Evolutionary conservation across 108 stramenopile genomes (phyloP), one percentile per base, ranked within the genome.

Genomic region (Cyclostephanos invisitatus): DNA sequence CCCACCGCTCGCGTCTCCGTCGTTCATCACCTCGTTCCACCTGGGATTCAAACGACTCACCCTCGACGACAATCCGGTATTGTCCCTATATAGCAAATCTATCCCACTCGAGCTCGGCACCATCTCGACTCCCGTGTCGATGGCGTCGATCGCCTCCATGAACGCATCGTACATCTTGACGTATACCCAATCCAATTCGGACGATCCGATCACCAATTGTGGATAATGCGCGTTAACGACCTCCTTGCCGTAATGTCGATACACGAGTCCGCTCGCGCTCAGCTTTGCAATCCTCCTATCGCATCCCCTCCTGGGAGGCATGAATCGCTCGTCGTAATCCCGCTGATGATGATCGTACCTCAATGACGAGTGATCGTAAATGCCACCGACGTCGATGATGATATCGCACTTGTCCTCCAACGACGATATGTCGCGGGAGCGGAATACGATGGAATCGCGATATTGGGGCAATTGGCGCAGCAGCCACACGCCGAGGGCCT

Each of bases 311-410:
- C 83, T 84, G 21, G 63, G 40, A 36, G 84, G 80, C n/a, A n/a
- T n/a, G 80, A 95, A 93, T 37, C 73, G 66, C 62, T 96, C 96
- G n/a, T 92, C 84, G 80, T 96, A 98, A 20, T 73, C 92, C 21
- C 94, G 79, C 87, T 99, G 98, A 83, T 99, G 99, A 72, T 99
- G 99, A 86, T 99, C 99, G 75, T 96, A 99, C 28, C 92, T 85
- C 59, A 75, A 62, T 28, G 72, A 77, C 17, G 68, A 62, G 61
- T 97, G 89, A 80, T 98, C 96, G 80, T 98, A 99, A 1, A 85
- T 72, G 0, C 97, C 99, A 0, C 97, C 97, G 0, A 99, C 99
- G 78, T 99, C 99, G 29, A 99, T 88, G 20, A 99, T 96, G 59
- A 98, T 97, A 70, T 95, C 86, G 17, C 89, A 86, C 14, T 83